Evolutionary conservation across 2,329 filamentous ascomycete species (phyloP).

Genomic region (Colletotrichum tropicicola): DNA sequence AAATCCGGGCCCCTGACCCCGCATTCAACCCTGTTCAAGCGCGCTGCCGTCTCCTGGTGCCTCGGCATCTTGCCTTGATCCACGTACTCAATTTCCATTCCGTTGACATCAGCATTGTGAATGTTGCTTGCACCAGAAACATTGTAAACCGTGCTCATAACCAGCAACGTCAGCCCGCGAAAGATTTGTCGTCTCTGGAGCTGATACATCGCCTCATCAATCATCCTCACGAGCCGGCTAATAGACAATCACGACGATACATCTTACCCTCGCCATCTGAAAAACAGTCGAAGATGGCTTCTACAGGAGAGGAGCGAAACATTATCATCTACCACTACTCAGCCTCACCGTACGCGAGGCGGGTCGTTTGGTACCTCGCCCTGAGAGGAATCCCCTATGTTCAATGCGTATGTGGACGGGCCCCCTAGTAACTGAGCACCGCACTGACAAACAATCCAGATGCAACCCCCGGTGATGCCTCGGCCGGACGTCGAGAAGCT

Average conservation of each 20-base stretch:
- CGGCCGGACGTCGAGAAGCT: constrained; percentile 70
- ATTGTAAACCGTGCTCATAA: too few species aligned
- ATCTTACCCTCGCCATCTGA: background rate
- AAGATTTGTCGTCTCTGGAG: too few species aligned
- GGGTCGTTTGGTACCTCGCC: constrained; percentile 73
- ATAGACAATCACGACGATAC: background rate
- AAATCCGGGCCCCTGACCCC: background rate
- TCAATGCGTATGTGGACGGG: constrained; percentile 66
- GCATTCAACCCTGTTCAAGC: background rate
- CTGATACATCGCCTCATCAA: too few species aligned
- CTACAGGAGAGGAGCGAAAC: background rate
- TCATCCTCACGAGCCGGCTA: background rate
- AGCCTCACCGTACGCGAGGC: constrained; percentile 70
- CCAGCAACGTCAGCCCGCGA: too few species aligned
- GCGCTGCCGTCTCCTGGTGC: background rate
- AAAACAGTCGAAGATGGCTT: constrained; percentile 8
- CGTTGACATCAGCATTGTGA: background rate
- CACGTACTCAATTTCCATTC: background rate
- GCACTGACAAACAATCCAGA: constrained; percentile 45
- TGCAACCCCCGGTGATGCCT: constrained; percentile 73
- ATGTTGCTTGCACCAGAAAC: too few species aligned
- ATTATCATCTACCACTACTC: constrained; percentile 74
- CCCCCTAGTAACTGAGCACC: background rate
- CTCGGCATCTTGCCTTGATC: constrained; percentile 19
- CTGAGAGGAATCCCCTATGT: constrained; percentile 72